Evolutionary conservation across 306 rosid species (phyloP).

Genomic region (Crotalaria pallida): DNA sequence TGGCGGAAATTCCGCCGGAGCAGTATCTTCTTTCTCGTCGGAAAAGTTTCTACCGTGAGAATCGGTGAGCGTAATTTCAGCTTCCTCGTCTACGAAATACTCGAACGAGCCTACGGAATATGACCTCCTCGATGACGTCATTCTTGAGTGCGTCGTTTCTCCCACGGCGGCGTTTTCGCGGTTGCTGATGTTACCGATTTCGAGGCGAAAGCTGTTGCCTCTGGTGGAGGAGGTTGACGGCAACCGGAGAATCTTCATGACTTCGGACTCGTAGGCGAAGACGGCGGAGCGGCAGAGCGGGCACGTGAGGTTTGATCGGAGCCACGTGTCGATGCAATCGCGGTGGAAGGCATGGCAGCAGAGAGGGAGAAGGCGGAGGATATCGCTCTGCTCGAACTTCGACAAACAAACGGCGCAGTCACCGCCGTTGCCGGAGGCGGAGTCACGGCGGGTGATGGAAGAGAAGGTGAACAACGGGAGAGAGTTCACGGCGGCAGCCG

Average conservation of each 20-base stretch:
- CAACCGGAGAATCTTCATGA: conserved; percentile 28
- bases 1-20: not conserved
- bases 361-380: conserved; percentile 65
- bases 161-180: conserved; percentile 22
- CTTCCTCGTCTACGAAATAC: conserved; percentile 58
- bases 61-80: conserved; percentile 38
- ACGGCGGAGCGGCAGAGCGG: conserved; percentile 77
- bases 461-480: conserved; percentile 62
- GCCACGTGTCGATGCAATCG: conserved; percentile 65
- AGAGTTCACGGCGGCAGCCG: conserved; percentile 18
- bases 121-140: conserved; percentile 39
- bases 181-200: conserved; percentile 58
- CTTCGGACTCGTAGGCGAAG: conserved; percentile 43
- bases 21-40: conserved; percentile 44
- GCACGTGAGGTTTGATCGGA: conserved; percentile 55
- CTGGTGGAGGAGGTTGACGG: not conserved
- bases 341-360: conserved; percentile 79
- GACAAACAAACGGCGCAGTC: conserved; percentile 79
- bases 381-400: conserved; percentile 53
- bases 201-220: conserved; percentile 50
- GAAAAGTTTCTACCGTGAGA: conserved; percentile 35
- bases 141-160: not conserved
- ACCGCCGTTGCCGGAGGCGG: conserved; percentile 7
- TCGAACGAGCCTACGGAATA: conserved; percentile 80
- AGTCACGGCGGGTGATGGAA: conserved; percentile 38